Evolutionary conservation across 108 stramenopile genomes (phyloP), one percentile per base, ranked within the genome.

Genomic region (Cylindrotheca closterium): DNA sequence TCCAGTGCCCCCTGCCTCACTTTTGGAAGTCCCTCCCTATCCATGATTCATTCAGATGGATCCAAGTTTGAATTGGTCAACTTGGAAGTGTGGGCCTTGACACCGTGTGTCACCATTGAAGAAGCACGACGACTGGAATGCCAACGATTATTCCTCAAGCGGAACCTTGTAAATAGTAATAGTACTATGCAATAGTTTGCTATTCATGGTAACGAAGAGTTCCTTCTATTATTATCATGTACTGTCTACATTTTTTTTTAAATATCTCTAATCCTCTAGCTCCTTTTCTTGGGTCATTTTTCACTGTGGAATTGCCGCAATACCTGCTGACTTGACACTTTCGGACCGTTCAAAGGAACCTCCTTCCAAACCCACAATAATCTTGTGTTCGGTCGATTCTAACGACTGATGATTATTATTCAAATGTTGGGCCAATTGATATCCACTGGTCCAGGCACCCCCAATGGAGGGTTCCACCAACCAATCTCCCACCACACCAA

Each of bases 401-500:
- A 7, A 12, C 2, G 2, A 12, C 3, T 37, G 18, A 21, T 4
- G 15, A 42, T 42, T 15, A 7, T 42, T 42, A 15, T 42, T 53
- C 25, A 91, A 52, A 56, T 73, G 85, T 19, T 71, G 30, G 5
- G 84, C 91, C 65, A 92, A 51, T 45, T 76, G 68, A 29, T 76
- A 60, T n/a, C 92, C 92, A 67, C 88, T 89, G 50, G 81, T 83
- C 86, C 86, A 93, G 21, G 92, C 88, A 34, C 92, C 92, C 3
- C 78, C 86, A 59, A 93, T 75, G 26, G 82, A 84, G 2, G 92
- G 65, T 57, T 89, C 86, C 56, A 90, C 27, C 34, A 93, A 73
- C 92, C 92, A 93, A 64, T 93, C 92, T 4, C 92, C 92, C 27
- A 83, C 85, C n/a, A 84, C 86, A 18, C 88, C 88, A 26, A 90